Conservation (phyloP, 176 grass and related monocot species). For the Areca catechu region DNA sequence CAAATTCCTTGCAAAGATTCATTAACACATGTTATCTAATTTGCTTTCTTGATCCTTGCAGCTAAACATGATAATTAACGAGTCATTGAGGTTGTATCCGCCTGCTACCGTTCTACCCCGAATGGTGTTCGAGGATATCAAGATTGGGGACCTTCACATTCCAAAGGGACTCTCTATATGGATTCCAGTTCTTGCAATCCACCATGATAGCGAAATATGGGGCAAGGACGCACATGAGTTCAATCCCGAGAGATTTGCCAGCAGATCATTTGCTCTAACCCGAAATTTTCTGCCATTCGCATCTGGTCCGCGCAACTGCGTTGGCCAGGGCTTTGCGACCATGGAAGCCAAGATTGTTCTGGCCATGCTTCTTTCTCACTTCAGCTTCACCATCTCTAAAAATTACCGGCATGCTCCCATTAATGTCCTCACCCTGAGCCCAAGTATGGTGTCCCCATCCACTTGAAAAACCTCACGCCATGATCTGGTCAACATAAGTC, state of each 20-base stretch:
- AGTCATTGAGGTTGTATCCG: constrained; percentile 78
- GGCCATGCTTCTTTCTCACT: constrained; percentile 55
- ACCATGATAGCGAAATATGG: constrained; percentile 75
- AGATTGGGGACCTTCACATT: constrained; percentile 46
- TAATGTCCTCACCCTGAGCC: constrained; percentile 82
- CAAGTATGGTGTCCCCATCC: constrained; percentile 66
- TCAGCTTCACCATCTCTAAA: constrained; percentile 71
- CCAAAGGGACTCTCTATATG: constrained; percentile 69
- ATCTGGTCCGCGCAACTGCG: constrained; percentile 72
- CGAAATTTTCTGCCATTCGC: constrained; percentile 76
- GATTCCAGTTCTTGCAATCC: constrained; percentile 89
- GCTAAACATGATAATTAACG: constrained; percentile 96
- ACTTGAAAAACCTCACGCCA: constrained; percentile 44
- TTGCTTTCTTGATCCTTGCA: constrained; percentile 15
- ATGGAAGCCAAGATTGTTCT: constrained; percentile 80
- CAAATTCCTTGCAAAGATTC: neutral
- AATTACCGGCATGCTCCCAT: constrained; percentile 75
- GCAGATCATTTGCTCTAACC: constrained; percentile 36
- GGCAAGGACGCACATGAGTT: constrained; percentile 68
- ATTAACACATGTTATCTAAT: neutral
- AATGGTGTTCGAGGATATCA: constrained; percentile 83
- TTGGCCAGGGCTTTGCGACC: constrained; percentile 67
- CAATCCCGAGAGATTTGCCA: constrained; percentile 58
- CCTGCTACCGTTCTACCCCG: constrained; percentile 79
- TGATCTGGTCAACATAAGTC: neutral